Base-by-base conservation (phyloP, 139 green algal genomes). In the Trebouxia sp. region DNA sequence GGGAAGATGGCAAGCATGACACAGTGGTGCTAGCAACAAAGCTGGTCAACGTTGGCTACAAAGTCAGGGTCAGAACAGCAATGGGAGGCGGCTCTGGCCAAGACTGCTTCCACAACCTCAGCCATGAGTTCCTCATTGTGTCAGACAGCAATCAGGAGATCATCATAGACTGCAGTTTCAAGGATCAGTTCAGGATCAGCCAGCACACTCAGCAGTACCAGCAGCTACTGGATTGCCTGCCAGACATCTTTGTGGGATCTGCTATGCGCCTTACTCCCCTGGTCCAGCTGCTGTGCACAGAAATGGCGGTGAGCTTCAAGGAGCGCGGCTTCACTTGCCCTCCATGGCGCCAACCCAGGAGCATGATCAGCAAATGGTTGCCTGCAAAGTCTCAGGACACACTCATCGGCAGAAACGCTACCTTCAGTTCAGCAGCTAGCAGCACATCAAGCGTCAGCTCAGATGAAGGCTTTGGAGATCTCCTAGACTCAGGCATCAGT, bases 361-460 rank as follows among this genome's bases (percentile, higher is more conserved):
- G 80, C 66, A 88, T 93, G 86, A 50, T 91, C 24, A 83, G 65
- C 82, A 93, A 93, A 79, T 93, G 89, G 89, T 81, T 87, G 53
- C 89, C 89, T 17, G 20, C 66, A 26, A 80, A 80, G 51, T n/a
- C 78, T 20, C 78, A 66, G 1, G 77, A 82, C 77, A 76, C 24
- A 10, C 42, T 45, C 77, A 22, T 82, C 17, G 48, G 47, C 47
- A 53, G 47, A 53, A 72, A 45, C 35, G 32, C 32, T 5, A 12
- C 15, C 37, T 22, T 43, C 32, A 42, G 32, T 6, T 15, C 42
- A 37, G 37, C 32, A 1, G 26, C n/a, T 11, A 28, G 62, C 11
- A 72, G 32, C 62, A 41, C 32, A 32, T 30, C 62, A 45, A 30
- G 32, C 14, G 37, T 35, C 32, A 72, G 62, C 35, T 72, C 62